Evolutionary conservation across 1,284 basidiomycete species (phyloP).

Genomic region (Coriolopsis trogii): DNA sequence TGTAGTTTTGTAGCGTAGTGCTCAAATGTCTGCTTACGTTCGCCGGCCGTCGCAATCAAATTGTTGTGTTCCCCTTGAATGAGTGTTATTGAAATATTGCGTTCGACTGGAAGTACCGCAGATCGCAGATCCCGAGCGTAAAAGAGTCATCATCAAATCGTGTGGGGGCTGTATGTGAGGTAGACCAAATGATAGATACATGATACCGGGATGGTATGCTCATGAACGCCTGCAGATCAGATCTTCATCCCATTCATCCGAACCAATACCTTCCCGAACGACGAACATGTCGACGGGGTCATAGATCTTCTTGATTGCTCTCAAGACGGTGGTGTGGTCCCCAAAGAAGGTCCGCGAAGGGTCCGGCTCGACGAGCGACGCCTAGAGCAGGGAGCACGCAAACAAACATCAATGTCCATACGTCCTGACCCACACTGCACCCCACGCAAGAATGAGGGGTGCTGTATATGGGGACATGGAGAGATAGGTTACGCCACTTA

Average conservation of each 20-base stretch:
- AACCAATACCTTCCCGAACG: slow-evolving; percentile 46
- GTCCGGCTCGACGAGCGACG: slow-evolving; percentile 41
- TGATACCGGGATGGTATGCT: too few relatives aligned
- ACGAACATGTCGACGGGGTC: slow-evolving; percentile 47
- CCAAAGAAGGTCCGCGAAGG: slow-evolving; percentile 48
- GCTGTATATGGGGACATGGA: too few relatives aligned
- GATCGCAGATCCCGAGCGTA: too few relatives aligned
- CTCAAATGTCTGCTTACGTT: slow-evolving; percentile 30
- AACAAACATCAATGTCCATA: too few relatives aligned
- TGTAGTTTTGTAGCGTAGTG: slow-evolving; percentile 41
- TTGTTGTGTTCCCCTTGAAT: slow-evolving; percentile 23
- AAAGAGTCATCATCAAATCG: too few relatives aligned
- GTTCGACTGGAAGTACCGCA: too few relatives aligned
- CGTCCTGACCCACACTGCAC: too few relatives aligned
- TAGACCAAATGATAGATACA: neutral
- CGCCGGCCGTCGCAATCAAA: slow-evolving; percentile 26
- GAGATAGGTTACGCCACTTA: slow-evolving; percentile 25
- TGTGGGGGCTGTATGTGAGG: too few relatives aligned
- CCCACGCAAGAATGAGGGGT: too few relatives aligned
- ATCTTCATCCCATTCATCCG: slow-evolving; percentile 39
- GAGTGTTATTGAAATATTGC: too few relatives aligned
- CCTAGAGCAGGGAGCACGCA: slow-evolving; percentile 33
- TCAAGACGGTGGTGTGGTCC: slow-evolving; percentile 41
- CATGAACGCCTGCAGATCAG: slow-evolving; percentile 30
- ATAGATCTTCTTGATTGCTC: slow-evolving; percentile 45